Base-by-base conservation (phyloP, 495 filamentous ascomycete species). In the Parmelia sp. region DNA sequence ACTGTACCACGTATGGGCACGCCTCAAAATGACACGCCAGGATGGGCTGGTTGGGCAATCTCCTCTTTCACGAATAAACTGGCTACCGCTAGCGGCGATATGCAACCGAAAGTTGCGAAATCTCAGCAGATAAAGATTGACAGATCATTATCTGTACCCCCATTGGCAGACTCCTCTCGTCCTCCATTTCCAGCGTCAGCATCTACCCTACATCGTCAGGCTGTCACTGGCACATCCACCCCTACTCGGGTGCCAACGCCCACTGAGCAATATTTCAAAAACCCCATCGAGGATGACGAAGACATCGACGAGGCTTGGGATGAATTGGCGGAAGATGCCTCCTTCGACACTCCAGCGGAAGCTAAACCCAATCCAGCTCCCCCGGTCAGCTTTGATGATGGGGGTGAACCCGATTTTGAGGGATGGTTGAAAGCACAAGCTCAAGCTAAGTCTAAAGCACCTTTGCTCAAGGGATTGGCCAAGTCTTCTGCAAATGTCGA, bases 41-140 rank as follows among this genome's bases (percentile, higher is more conserved):
- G 78, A 31, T 97, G 93, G 95, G 85, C 93, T 8, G 94, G 95
- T 49, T 98, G 94, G 94, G 94, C 94, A 0, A 96, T 98, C 55
- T 96, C 94, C 3, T 96, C 90, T n/a, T 97, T 98, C 74, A 96
- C 94, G 7, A 96, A 96, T 74, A 97, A 95, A 70, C 72, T 98
- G 35, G 84, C 89, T 17, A 74, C 90, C 4, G 90, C 91, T 4
- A 87, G 86, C 35, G 94, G 94, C 23, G 88, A 96, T 55, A 97
- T 98, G 56, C 81, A 91, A 68, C 70, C 83, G 15, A 78, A 75
- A 39, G 63, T 23, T 65, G 67, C 68, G 39, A 69, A 62, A 39
- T 72, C 75, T 67, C 64, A 69, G 23, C 64, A 66, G 25, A 71
- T 71, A 59, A 37, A 64, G 31, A 77, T 81, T 21, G 65, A 71